phyloP scores from a whole-genome alignment of 192 early-diverging fungal genomes.

The Lobosporangium transversale region DNA sequence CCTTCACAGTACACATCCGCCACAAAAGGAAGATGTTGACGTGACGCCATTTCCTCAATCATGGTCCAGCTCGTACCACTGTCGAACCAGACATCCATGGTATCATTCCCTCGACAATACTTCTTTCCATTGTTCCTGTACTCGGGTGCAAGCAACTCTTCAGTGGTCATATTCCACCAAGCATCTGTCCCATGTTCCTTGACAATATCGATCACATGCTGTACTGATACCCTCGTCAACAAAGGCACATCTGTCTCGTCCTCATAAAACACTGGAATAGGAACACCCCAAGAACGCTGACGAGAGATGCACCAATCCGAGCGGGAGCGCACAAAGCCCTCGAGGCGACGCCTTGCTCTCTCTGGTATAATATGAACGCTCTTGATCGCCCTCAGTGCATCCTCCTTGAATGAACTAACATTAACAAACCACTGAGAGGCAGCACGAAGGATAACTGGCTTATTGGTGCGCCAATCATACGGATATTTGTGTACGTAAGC shows the following conservation, averaged over 20 bases:
- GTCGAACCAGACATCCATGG: conserved; percentile 94
- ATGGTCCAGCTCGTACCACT: conserved; percentile 82
- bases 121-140: conserved; percentile 60
- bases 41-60: conserved; percentile 57
- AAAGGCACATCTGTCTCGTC: conserved; percentile 66
- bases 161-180: conserved; percentile 76
- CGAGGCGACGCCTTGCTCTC: conserved; percentile 58
- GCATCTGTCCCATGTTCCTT: conserved; percentile 66
- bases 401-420: conserved; percentile 66
- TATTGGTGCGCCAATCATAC: conserved; percentile 87
- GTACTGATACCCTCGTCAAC: conserved; percentile 69
- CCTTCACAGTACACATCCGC: conserved; percentile 66
- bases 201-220: conserved; percentile 71
- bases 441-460: conserved; percentile 80
- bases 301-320: conserved; percentile 88
- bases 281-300: conserved; percentile 85
- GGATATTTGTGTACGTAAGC: conserved; percentile 79
- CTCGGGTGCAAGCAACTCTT: conserved; percentile 66
- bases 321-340: conserved; percentile 72
- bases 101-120: conserved; percentile 74
- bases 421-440: conserved; percentile 88
- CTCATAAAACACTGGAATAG: conserved; percentile 81
- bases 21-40: conserved; percentile 37
- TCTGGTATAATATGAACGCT: conserved; percentile 71
- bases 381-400: conserved; percentile 59